Evolutionary conservation across 441 rosid genomes (phyloP), one percentile per base, ranked within the genome.

Genomic region (Adansonia gregorii): DNA sequence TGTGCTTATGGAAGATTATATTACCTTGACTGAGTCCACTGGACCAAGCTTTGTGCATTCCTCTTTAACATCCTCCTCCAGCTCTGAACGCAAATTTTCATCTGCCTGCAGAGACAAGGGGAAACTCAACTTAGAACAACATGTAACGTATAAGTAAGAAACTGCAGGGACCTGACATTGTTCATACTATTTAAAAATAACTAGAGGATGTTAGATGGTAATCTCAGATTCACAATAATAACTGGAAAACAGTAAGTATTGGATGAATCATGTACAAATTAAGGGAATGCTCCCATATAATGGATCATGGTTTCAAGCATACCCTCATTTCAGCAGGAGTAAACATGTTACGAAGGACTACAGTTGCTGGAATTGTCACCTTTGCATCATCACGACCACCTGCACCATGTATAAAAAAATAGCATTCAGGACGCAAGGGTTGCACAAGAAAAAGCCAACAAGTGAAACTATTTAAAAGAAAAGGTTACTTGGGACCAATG

Each of bases 351-450:
- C 91, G 98, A 45, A 96, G 92, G 83, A 93, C 83, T 52, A 93
- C 90, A 31, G 98, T 91, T 20, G 94, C 89, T 59, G 97, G 94
- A 80, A 94, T 85, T 52, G 82, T 78, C 78, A 93, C 76, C 90
- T 94, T 96, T 63, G 92, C 89, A 87, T 96, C 98, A 85, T 96
- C 99, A 67, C 85, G 93, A 69, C 98, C 99, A 83, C 99, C 98
- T 96, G 82, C 43, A 70, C 67, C 76, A 85, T n/a, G 19, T 72
- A 43, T 3, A 58, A 60, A 61, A 61, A 48, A 60, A 8, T 27
- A 39, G 22, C 10, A 58, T 49, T 9, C 7, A 17, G 59, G 39
- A 78, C 3, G 59, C 58, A 67, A 56, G 19, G 22, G 12, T 24
- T 78, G 70, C 54, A 70, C 27, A n/a, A 48, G 8, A 43, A 59